These are phyloP conservation scores for Sporisorium reilianum DNA, from an alignment of 1,284 basidiomycete species.

Conservation along the genomic window DNA sequence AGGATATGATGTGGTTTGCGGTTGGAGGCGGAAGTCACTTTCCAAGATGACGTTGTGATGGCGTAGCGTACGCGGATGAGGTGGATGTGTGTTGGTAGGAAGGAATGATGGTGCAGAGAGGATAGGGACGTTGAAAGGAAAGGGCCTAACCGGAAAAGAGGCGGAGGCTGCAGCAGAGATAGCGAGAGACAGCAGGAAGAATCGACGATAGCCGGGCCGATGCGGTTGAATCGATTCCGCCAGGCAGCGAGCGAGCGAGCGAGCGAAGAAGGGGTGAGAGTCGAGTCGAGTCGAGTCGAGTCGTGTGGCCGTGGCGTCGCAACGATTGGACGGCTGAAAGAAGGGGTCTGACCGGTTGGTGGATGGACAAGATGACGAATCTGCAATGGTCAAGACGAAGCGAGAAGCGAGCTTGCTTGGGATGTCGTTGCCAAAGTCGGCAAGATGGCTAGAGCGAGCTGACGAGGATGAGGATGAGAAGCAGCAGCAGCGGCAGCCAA, in stretches of 20 bases:
- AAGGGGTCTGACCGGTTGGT: constrained; percentile 9
- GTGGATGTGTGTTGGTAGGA: not conserved
- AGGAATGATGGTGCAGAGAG: constrained; percentile 6
- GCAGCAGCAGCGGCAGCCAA: not conserved
- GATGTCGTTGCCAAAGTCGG: constrained; percentile 4
- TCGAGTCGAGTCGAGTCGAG: no score
- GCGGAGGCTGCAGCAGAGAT: not conserved
- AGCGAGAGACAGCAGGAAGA: not conserved
- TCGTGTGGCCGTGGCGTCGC: not conserved
- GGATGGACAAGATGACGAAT: constrained; percentile 38
- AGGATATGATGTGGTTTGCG: not conserved
- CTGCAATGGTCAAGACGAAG: constrained; percentile 8
- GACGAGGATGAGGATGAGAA: not conserved
- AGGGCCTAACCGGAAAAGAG: not conserved
- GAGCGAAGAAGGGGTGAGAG: not conserved
- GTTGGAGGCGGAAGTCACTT: not conserved
- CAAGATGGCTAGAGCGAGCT: constrained; percentile 42
- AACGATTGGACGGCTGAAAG: constrained; percentile 2
- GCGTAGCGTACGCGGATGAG: not conserved
- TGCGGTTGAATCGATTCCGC: constrained; percentile 11
- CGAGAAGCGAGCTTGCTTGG: constrained; percentile 13
- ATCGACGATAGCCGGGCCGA: constrained; percentile 34
- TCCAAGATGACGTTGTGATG: not conserved
- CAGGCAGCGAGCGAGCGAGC: no score
- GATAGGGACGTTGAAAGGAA: not conserved